phyloP scores from a whole-genome alignment of 495 filamentous ascomycete genomes.

The Aspergillus carlsbadensis region DNA sequence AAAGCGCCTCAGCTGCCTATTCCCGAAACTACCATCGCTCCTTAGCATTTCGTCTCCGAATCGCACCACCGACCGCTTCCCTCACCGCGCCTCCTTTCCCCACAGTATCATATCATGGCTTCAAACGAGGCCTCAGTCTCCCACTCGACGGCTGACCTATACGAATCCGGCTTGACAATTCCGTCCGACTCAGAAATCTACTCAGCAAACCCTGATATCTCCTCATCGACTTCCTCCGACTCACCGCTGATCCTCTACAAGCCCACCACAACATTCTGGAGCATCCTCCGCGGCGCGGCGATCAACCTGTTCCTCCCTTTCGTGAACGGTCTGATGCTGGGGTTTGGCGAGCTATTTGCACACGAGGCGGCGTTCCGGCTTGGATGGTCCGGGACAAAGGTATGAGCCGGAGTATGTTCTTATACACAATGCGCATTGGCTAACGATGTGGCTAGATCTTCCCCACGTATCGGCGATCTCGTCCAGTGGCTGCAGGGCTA shows the following conservation, averaged over 20 bases:
- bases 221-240: slow-evolving; percentile 63
- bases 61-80: background rate
- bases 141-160: slow-evolving; percentile 57
- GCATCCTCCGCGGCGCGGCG: slow-evolving; percentile 79
- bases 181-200: slow-evolving; percentile 91
- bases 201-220: slow-evolving; percentile 63
- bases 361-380: slow-evolving; percentile 91
- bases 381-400: slow-evolving; percentile 92
- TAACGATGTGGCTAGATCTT: slow-evolving; percentile 53
- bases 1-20: too few species aligned
- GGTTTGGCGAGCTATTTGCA: slow-evolving; percentile 93
- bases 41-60: background rate
- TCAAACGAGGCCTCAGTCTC: slow-evolving; percentile 35
- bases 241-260: slow-evolving; percentile 85
- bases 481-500: slow-evolving; percentile 64
- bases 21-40: too few species aligned
- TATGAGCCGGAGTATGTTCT: slow-evolving; percentile 38
- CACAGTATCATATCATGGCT: slow-evolving; percentile 39
- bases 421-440: slow-evolving; percentile 1
- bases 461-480: slow-evolving; percentile 56
- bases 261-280: slow-evolving; percentile 82
- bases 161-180: slow-evolving; percentile 80
- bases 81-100: slow-evolving; percentile 7
- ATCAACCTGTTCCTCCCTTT: slow-evolving; percentile 96
- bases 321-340: slow-evolving; percentile 97